Conservation (phyloP, 495 filamentous ascomycete species). For the Xylaria telfairii region DNA sequence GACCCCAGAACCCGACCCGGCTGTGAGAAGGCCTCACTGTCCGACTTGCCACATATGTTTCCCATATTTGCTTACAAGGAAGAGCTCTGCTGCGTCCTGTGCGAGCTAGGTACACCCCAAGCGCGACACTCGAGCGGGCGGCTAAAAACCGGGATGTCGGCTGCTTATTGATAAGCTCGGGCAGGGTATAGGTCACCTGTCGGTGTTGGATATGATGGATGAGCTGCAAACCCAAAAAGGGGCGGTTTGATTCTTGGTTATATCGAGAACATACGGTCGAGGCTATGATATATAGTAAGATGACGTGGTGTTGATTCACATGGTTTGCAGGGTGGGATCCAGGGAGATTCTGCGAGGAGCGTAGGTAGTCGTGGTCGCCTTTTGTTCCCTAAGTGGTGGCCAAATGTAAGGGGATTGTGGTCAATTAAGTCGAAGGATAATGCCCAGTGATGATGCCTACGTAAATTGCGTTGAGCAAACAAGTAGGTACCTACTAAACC, state of each 20-base stretch:
- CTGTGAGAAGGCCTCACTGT: conserved; percentile 64
- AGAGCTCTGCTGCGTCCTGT: background rate
- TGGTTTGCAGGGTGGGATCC: background rate
- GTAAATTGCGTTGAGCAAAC: background rate
- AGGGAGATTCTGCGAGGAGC: background rate
- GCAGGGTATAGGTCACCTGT: no score
- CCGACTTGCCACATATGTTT: conserved; percentile 72
- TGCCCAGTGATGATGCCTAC: no score
- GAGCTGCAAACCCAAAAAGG: background rate
- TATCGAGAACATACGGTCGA: background rate
- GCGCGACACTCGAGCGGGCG: background rate
- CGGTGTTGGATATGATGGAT: background rate
- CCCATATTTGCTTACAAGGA: conserved; percentile 61
- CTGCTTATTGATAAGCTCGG: background rate
- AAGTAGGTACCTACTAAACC: no score
- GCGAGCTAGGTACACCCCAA: background rate
- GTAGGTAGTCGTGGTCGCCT: no score
- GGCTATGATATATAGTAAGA: background rate
- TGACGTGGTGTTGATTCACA: background rate
- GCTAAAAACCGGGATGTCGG: background rate
- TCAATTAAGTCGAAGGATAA: background rate
- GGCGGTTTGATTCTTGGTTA: background rate
- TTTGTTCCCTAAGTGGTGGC: background rate
- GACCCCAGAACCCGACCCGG: conserved; percentile 69
- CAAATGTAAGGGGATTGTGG: background rate